Evolutionary conservation across 805 yeast genomes (phyloP).

Genomic region (Candida parachauliodes): DNA sequence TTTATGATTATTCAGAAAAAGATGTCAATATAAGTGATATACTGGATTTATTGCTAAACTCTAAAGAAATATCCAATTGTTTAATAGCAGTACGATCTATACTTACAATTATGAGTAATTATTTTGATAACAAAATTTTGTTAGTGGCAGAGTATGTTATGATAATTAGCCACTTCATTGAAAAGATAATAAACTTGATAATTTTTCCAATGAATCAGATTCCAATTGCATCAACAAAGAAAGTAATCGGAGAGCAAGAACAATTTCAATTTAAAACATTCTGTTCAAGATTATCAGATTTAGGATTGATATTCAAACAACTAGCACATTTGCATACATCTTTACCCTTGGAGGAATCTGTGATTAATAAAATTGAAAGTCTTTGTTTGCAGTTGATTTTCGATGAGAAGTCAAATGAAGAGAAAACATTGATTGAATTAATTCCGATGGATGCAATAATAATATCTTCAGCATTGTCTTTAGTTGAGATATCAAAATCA

Average conservation of each 20-base stretch:
- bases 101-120: slow-evolving; percentile 34
- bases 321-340: slow-evolving; percentile 4
- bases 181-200: slow-evolving; percentile 22
- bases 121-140: slow-evolving; percentile 35
- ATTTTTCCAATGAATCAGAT: not conserved
- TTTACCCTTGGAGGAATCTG: slow-evolving; percentile 39
- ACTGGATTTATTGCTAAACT: not conserved
- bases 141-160: slow-evolving; percentile 43
- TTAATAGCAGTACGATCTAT: slow-evolving; percentile 24
- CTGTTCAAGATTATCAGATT: not conserved
- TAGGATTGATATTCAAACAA: slow-evolving; percentile 4
- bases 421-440: slow-evolving; percentile 16
- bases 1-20: slow-evolving; percentile 1
- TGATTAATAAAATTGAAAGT: slow-evolving; percentile 59
- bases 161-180: slow-evolving; percentile 38
- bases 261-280: not conserved
- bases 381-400: slow-evolving; percentile 42
- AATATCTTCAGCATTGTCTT: slow-evolving; percentile 21
- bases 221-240: not conserved
- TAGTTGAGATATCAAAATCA: slow-evolving; percentile 32
- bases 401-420: slow-evolving; percentile 23
- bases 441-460: slow-evolving; percentile 25
- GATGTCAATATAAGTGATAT: not conserved
- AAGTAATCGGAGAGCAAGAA: not conserved
- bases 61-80: not conserved